Percentiles rank a stretch among this genome's conserved stretches.
phyloP scores from a whole-genome alignment of 179 eudicot species.

The Pouteria campechiana region DNA sequence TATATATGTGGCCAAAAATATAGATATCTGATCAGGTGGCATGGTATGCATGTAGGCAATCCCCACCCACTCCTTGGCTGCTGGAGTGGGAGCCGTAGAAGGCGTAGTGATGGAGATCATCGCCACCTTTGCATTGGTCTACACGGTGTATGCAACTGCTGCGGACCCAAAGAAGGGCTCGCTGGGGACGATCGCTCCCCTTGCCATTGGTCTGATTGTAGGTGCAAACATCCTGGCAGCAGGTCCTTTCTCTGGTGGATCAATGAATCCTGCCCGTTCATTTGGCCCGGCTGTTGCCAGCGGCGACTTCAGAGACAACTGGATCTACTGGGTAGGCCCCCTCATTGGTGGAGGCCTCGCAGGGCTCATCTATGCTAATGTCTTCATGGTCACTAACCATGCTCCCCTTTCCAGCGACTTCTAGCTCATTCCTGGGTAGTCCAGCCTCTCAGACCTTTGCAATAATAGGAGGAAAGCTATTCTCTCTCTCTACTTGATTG shows the following conservation, averaged over 20 bases:
- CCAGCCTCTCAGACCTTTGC: too few relatives aligned
- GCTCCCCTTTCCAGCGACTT: slow-evolving; percentile 36
- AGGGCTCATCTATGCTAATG: slow-evolving; percentile 34
- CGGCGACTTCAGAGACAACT: slow-evolving; percentile 40
- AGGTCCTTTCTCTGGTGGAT: slow-evolving; percentile 71
- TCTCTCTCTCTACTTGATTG: too few relatives aligned
- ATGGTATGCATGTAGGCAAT: slow-evolving; percentile 30
- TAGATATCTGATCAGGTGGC: too few relatives aligned
- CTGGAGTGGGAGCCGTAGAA: slow-evolving; percentile 43
- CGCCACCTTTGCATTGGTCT: slow-evolving; percentile 57
- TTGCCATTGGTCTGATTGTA: slow-evolving; percentile 70
- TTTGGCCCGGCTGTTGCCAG: slow-evolving; percentile 68
- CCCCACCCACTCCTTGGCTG: slow-evolving; percentile 36
- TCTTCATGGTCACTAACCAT: slow-evolving; percentile 47
- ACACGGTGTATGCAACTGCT: slow-evolving; percentile 79
- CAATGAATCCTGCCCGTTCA: slow-evolving; percentile 80
- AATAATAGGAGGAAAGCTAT: too few relatives aligned
- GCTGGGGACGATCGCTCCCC: slow-evolving; percentile 53
- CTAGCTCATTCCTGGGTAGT: too few relatives aligned
- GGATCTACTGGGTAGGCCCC: slow-evolving; percentile 83
- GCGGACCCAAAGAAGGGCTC: slow-evolving; percentile 79
- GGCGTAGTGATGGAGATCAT: slow-evolving; percentile 65
- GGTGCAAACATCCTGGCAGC: slow-evolving; percentile 80
- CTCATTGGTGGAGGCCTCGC: slow-evolving; percentile 69
- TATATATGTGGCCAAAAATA: too few relatives aligned